Evolutionary conservation across 2,329 filamentous ascomycete genomes (phyloP), one percentile per base, ranked within the genome.

Genomic region (Cladosporium sp.): DNA sequence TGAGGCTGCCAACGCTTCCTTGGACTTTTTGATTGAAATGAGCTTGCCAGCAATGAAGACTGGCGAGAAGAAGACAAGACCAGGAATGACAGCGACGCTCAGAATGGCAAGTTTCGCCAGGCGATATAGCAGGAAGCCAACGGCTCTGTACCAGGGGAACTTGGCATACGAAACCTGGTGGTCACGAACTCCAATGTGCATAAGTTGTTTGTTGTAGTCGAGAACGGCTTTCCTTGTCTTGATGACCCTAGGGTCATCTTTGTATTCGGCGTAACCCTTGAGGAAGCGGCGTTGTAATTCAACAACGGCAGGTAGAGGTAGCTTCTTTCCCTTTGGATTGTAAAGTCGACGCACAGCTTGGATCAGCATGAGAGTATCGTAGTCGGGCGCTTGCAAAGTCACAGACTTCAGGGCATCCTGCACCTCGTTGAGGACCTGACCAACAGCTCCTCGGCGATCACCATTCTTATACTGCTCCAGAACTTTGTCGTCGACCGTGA

Each of bases 281-380:
- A 96, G 91, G 6, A 99, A 85, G 40, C 94, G 89, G 61, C 94
- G 87, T 80, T 98, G 98, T 61, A 99, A 86, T 80, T 99, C 95
- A 35, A 98, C 91, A 11, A 98, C 91, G 75, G 94, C 91, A 0
- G 94, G 92, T 26, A 98, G 84, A 7, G 94, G 94, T 44, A 98
- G 84, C 78, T 96, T 97, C 81, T 94, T 97, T 72, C 93, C 92
- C 59, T 92, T 95, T 12, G 93, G 91, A 74, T 96, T 97, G 80
- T 99, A 99, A 31, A 99, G 84, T 59, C 95, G 88, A 68, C 95
- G 88, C 7, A 93, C 94, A 44, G 94, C 93, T 85, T 98, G 95
- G 66, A 98, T 96, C 71, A 96, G 85, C 93, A 97, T 97, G 26
- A 98, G 84, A 3, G 94, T 98, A 73, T 98, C 94, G 78, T 97